Base-by-base conservation (phyloP, 306 rosid genomes). In the Trifolium fragiferum region DNA sequence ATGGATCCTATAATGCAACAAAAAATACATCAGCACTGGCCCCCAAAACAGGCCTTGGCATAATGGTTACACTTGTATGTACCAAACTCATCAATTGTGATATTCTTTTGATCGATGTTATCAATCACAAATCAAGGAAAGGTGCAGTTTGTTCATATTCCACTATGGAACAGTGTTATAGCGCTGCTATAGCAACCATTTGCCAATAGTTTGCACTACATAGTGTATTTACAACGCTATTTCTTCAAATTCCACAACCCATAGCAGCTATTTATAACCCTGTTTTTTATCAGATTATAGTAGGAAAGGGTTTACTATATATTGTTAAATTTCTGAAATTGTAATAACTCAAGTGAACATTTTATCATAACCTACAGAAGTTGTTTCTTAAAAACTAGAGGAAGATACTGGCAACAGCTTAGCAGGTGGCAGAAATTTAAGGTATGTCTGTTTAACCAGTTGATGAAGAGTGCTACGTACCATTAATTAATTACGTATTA, bases 331-430 rank as follows among this genome's bases (percentile, higher is more conserved):
- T 72, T 72, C 53, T 6, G 15, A 57, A 72, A 41, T 60, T 65
- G 18, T 9, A 51, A 46, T 57, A 66, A 67, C 35, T n/a, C 38
- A 8, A 15, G 40, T 38, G 60, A 67, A 68, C 35, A 6, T 32
- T 65, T 68, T 20, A 37, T 37, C 37, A 27, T 25, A 72, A 27
- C 47, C 18, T 55, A 25, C 7, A 55, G 66, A 57, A 49, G 61
- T 67, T 40, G 21, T 23, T 65, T 23, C 50, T 19, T 41, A 67
- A 77, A 41, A 60, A 57, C 33, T 47, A 35, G 47, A 21, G 68
- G 15, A 66, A 66, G 40, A 55, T 1, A 8, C 38, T 58, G 23
- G 41, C 55, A 38, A 69, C 74, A 74, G 50, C 50, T 15, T 44
- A 12, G 50, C 15, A 5, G 50, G 2, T 13, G 13, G 50, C n/a